Percentiles rank a stretch among this genome's conserved stretches.
These are phyloP conservation scores for Prunus fruticosa DNA, from an alignment of 306 rosid species.

Conservation along the genomic window DNA sequence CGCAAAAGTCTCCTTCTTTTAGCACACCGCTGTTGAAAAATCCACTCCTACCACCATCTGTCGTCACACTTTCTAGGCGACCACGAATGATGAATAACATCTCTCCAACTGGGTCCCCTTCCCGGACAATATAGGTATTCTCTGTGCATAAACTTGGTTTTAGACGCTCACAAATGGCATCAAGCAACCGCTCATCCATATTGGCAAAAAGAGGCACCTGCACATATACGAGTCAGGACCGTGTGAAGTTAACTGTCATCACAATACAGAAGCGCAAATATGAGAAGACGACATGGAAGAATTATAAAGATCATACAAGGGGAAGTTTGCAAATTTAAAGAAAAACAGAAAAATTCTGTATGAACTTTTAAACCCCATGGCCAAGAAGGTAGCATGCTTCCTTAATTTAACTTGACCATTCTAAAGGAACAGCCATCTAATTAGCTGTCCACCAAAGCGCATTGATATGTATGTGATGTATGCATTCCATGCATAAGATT, in stretches of 20 bases:
- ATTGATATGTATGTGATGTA: not conserved
- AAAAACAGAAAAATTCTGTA: not conserved
- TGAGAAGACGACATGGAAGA: not conserved
- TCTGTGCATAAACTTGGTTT: conserved; percentile 81
- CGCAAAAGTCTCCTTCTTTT: conserved; percentile 82
- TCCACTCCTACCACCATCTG: conserved; percentile 95
- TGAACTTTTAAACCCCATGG: not conserved
- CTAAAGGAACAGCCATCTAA: not conserved
- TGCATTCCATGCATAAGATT: not conserved
- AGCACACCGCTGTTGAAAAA: conserved; percentile 84
- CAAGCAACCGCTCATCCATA: conserved; percentile 87
- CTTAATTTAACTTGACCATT: not conserved
- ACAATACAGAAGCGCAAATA: not conserved
- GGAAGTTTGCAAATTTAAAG: no score
- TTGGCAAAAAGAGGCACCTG: conserved; percentile 92
- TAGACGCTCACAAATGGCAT: conserved; percentile 87
- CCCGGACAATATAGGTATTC: conserved; percentile 63
- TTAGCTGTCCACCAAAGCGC: not conserved
- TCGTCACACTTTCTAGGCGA: conserved; percentile 79
- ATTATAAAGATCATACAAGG: no score
- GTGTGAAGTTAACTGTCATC: not conserved
- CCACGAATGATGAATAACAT: conserved; percentile 93
- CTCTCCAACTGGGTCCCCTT: conserved; percentile 88
- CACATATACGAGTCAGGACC: not conserved
- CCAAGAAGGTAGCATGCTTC: not conserved